Evolutionary conservation across 2,329 filamentous ascomycete species (phyloP), one percentile per base, ranked within the genome.

Genomic region (Fusarium hostae): DNA sequence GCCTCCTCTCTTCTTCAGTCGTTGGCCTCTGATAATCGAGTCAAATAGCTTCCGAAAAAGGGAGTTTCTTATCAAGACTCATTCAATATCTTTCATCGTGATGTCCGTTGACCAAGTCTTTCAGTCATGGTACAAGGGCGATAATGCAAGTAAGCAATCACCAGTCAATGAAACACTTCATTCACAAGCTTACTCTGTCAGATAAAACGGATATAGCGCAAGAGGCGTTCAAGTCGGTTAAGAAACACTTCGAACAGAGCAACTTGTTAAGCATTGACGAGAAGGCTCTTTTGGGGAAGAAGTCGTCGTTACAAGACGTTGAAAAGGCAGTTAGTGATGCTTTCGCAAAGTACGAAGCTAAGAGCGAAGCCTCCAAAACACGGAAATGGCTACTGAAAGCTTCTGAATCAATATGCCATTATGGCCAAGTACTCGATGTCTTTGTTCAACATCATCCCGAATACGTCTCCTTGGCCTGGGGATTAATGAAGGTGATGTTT

Each of bases 401-500:
- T 4, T 67, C 66, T 2, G 58, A 59, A 1, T 58, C 35, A 2
- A 55, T 71, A 1, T 63, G 62, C 5, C 48, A 71, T n/a, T 71
- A 70, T 9, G 45, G 30, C 0, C 41, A 39, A 40, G 40, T 68
- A 4, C 51, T 71, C 1, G 59, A 71, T 22, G 47, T 71, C 1
- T 58, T 71, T 5, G 59, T 65, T 0, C 69, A 71, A 4, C 69
- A 71, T 9, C 63, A 71, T 20, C 63, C 69, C 0, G 69, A 71
- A 4, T 71, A 71, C 1, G 67, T 71, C 1, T 34, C 69, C 0
- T 30, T 71, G 7, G 69, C 35, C 1, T 71, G 67, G 67, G 69
- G 67, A 1, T 2, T 62, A 0, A 64, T 71, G 63, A 71, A 71
- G 26, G 5, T 71, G 1, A 12, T 71, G 1, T 71, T 71, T 9